These are phyloP conservation scores for Cytospora piceicola DNA, from an alignment of 2,329 filamentous ascomycete species.

Conservation along the genomic window DNA sequence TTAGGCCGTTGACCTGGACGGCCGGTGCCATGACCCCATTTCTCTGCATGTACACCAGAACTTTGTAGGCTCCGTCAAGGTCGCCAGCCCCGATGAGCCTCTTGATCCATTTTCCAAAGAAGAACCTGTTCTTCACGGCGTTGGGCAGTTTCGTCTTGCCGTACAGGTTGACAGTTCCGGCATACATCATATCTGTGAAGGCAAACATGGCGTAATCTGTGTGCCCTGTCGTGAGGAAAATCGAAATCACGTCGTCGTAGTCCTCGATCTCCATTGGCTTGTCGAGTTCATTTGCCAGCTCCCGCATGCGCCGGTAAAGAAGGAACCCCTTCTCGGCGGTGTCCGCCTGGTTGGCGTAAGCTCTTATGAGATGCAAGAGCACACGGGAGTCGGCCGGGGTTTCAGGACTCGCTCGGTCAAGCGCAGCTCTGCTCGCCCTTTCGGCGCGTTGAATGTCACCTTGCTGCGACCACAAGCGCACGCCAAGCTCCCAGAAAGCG, in stretches of 20 bases:
- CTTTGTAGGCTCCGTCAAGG: constrained; percentile 70
- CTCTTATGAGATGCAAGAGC: constrained; percentile 70
- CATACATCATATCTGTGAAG: constrained; percentile 89
- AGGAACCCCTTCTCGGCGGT: constrained; percentile 64
- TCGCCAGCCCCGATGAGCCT: constrained; percentile 75
- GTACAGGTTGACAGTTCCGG: constrained; percentile 55
- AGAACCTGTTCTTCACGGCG: constrained; percentile 71
- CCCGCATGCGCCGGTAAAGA: constrained; percentile 67
- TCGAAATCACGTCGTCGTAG: constrained; percentile 74
- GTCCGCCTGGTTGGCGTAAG: constrained; percentile 59
- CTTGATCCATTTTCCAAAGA: constrained; percentile 89
- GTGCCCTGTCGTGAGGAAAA: constrained; percentile 69
- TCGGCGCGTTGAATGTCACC: constrained; percentile 64
- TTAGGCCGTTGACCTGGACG: constrained; percentile 79
- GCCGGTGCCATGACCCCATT: constrained; percentile 69
- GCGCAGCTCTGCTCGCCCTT: constrained; percentile 57
- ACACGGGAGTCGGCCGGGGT: constrained; percentile 57
- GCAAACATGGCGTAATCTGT: constrained; percentile 71
- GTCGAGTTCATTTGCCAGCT: constrained; percentile 39
- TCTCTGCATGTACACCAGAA: constrained; percentile 75
- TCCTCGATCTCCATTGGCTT: constrained; percentile 67
- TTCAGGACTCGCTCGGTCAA: constrained; percentile 42
- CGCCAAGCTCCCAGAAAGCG: constrained; percentile 66
- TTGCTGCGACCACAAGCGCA: constrained; percentile 63
- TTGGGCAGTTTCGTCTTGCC: constrained; percentile 49